Percentiles rank a stretch among this genome's conserved stretches.
phyloP scores from a whole-genome alignment of 176 grass and related monocot genomes.

The Microstegium vimineum region DNA sequence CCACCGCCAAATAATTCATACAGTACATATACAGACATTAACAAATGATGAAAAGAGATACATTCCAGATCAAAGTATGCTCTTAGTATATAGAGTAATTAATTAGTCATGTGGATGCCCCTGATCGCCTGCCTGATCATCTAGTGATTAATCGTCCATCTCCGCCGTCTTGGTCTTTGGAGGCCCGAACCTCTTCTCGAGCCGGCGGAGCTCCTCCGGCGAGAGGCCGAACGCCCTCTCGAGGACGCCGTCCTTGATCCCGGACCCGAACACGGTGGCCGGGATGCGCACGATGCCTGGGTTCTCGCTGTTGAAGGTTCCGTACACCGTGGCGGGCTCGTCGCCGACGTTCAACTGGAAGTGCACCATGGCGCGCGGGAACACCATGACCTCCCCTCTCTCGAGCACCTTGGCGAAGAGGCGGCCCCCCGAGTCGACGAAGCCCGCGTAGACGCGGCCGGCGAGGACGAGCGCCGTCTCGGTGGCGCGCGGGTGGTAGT shows the following conservation, averaged over 20 bases:
- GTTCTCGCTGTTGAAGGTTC: constrained; percentile 84
- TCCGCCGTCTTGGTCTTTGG: constrained; percentile 40
- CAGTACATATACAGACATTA: not conserved
- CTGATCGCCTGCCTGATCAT: not conserved
- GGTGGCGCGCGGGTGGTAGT: constrained; percentile 81
- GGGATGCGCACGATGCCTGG: constrained; percentile 70
- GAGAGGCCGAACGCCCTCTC: constrained; percentile 71
- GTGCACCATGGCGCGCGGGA: constrained; percentile 64
- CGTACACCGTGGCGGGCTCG: constrained; percentile 48
- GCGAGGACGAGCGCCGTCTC: constrained; percentile 69
- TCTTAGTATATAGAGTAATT: not conserved
- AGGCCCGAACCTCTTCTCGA: constrained; percentile 62
- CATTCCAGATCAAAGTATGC: not conserved
- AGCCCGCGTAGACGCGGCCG: constrained; percentile 65
- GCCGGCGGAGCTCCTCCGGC: constrained; percentile 35
- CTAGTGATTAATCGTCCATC: constrained; percentile 9
- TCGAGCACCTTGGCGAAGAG: constrained; percentile 71
- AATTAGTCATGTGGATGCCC: constrained; percentile 13
- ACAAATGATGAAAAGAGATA: constrained; percentile 12
- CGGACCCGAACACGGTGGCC: constrained; percentile 58
- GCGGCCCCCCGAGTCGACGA: constrained; percentile 62
- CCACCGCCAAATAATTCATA: not conserved
- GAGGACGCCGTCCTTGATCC: constrained; percentile 49
- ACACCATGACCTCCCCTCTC: constrained; percentile 80
- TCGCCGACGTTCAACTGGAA: constrained; percentile 86